Percentiles rank a stretch among this genome's conserved stretches.
Evolutionary conservation across 169 alveolate species (phyloP).

Genomic region (Eimeria brunetti): DNA sequence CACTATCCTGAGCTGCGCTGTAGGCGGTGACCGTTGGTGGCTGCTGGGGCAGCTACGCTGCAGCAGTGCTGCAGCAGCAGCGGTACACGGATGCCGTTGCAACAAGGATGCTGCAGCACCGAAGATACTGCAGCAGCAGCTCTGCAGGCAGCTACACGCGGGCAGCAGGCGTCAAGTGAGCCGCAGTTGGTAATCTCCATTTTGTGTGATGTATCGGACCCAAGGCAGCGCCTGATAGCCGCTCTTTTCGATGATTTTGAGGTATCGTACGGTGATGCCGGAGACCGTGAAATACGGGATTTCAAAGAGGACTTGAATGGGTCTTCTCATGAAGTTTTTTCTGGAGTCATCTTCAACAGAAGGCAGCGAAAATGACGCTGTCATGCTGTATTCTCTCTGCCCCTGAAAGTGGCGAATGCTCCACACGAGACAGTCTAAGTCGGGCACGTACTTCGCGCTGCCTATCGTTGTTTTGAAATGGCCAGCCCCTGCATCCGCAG

Average conservation of each 20-base stretch:
- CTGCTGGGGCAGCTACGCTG: not conserved
- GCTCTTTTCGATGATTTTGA: slow-evolving; percentile 97
- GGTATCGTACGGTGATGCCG: slow-evolving; percentile 97
- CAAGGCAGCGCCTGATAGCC: slow-evolving; percentile 99
- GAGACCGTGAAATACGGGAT: slow-evolving; percentile 99
- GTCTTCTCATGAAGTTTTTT: slow-evolving; percentile 95
- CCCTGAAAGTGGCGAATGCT: slow-evolving; percentile 98
- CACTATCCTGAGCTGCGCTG: not conserved
- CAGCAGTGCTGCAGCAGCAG: not conserved
- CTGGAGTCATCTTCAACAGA: slow-evolving; percentile 92
- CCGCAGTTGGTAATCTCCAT: slow-evolving; percentile 99
- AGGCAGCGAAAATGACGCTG: slow-evolving; percentile 98
- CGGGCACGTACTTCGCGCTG: slow-evolving; percentile 97
- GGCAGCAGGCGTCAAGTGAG: slow-evolving; percentile 88
- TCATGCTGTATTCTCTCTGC: slow-evolving; percentile 98
- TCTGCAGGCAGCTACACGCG: not conserved
- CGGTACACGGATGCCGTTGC: not conserved
- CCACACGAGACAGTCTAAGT: slow-evolving; percentile 97
- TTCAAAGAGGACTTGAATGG: slow-evolving; percentile 98
- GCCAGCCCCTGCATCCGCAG: slow-evolving; percentile 98
- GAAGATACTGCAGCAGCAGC: no score
- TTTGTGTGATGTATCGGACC: slow-evolving; percentile 99
- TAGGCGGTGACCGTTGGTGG: not conserved
- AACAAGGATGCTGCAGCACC: not conserved
- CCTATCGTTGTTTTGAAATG: slow-evolving; percentile 95